Evolutionary conservation across 2,329 filamentous ascomycete genomes (phyloP), one percentile per base, ranked within the genome.

Genomic region (Arthrinium puccinioides): DNA sequence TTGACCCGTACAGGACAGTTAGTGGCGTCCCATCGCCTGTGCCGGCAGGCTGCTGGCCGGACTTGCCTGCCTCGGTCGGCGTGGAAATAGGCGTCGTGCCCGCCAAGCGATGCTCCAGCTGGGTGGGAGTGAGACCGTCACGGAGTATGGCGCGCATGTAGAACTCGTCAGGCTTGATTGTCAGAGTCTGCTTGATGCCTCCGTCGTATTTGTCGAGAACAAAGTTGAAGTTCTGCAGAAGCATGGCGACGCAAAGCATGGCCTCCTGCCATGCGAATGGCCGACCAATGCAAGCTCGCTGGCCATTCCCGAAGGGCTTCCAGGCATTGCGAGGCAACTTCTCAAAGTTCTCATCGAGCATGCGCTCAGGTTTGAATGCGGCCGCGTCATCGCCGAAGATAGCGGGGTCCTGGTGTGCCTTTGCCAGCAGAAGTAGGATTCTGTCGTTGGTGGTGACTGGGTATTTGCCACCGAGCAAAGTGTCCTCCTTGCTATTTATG

Each of bases 141-240:
- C 74, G 61, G 8, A 76, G 51, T 1, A 59, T 65, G 5, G 69
- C 69, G 37, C 64, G 62, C 55, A 79, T 73, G 21, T 61, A 59
- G 48, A 80, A 71, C 36, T 43, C 37, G 28, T 38, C 27, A 14
- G 39, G 38, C 35, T 43, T 36, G 37, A 35, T 41, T 14, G 37
- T 38, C 16, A 39, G 29, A 6, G 36, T 36, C 28, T 33, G 35
- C 21, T 34, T 32, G 31, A 37, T 30, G 9, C 24, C 35, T 14
- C 84, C 84, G 43, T 62, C 66, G 0, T 79, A 72, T 43, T 87
- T 73, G 26, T 73, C 72, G 38, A 79, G 56, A 33, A 67, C 64
- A 41, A 87, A 76, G 46, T 85, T 73, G 61, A 87, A 86, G 49
- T 81, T 84, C 49, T 87, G 82, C 40, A 87, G 63, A 10, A 86